Base-by-base conservation (phyloP, 495 filamentous ascomycete genomes). In the Astrothelium subdiscretum region DNA sequence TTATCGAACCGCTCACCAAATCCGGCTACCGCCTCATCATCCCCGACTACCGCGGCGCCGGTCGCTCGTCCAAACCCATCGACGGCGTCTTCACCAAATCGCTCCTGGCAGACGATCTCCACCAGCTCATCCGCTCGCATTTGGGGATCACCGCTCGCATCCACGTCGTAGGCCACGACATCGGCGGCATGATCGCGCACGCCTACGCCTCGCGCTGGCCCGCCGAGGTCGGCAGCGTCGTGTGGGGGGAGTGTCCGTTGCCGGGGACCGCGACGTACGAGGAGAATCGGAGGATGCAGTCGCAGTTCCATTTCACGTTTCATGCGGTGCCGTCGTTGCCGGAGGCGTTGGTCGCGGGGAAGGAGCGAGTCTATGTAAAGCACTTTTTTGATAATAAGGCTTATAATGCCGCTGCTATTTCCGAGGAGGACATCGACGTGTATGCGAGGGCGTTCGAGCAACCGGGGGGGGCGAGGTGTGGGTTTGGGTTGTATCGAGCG, bases 301-400 rank as follows among this genome's bases (percentile, higher is more conserved):
- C 68, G 32, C 66, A 72, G 35, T 80, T 73, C 65, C 78, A 80
- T 61, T 81, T 80, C 70, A 66, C 70, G 29, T 81, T 80, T 62
- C 76, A 81, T 60, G 51, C 51, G n/a, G 68, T 74, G 11, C 69
- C 68, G 3, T 75, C 79, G 54, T 66, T 81, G 4, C 70, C 76
- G 8, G 70, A 77, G 44, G 60, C 72, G 10, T 70, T 80, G 0
- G 72, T 77, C 13, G 66, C 69, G 3, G 78, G 77, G 11, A 68
- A 68, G 20, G 78, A 81, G 62, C 63, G 68, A 13, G 68, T 75
- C 31, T 80, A 81, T 58, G 29, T 80, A 18, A 74, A 75, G 43
- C 75, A 79, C 62, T 79, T 79, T 67, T 78, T 71, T 60, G 71
- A 76, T 51, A 74, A 72, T 57, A 58, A 73, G 12, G 52, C 35